Evolutionary conservation across 2,329 filamentous ascomycete genomes (phyloP), one percentile per base, ranked within the genome.

Genomic region (Didymella lethalis): DNA sequence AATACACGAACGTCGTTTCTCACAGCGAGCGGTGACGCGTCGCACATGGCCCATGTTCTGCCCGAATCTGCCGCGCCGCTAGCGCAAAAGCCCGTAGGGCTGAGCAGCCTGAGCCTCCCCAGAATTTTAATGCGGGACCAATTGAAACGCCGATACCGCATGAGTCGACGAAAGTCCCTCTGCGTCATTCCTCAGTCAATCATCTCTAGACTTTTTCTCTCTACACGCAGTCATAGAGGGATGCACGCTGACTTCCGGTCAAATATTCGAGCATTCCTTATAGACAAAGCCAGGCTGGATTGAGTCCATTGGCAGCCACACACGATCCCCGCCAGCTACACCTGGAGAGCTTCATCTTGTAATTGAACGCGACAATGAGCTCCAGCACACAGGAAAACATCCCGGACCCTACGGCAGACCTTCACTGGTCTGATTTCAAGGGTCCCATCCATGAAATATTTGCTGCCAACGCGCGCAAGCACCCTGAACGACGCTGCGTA

Each of bases 361-460:
- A 52, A 67, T 68, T 67, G 59, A 56, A 51, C 59, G 62, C 67
- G 48, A 67, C 64, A 56, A 76, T 76, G 74, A 68, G 61, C 49
- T 69, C 72, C 32, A 48, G 58, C 12, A 54, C 63, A 14, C 54
- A 62, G 26, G 59, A 63, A 47, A 60, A 66, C 45, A 75, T 87
- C 29, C 89, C 88, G 11, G 87, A 90, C 76, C 89, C 89, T 45
- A 89, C 88, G 0, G 78, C 80, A 50, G 86, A 90, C 76, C 84
- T 91, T 50, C 80, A 89, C 69, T 91, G 89, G 88, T 84, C 83
- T 44, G 84, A 83, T 71, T 91, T 86, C 73, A 76, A 80, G 56
- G 87, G 87, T 31, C 82, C 88, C 14, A 92, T 93, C 67, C 88
- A 92, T 68, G 86, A 91, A 57, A 86, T 88, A 63, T 93, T 93